Evolutionary conservation across 345 rosid species (phyloP).

Genomic region (Bretschneidera sinensis): DNA sequence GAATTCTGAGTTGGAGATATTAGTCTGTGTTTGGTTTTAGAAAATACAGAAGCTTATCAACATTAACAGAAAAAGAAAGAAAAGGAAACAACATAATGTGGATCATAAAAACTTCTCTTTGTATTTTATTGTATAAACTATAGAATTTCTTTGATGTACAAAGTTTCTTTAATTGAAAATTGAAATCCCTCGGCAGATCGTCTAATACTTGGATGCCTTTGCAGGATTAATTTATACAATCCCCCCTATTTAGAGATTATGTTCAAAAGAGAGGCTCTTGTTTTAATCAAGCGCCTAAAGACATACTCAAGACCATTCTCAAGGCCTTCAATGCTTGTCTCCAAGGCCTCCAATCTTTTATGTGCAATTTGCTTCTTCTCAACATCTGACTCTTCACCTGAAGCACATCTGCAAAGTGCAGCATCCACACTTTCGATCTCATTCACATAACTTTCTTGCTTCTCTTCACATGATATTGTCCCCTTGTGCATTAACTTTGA

Average conservation of each 20-base stretch:
- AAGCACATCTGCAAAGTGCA: constrained; percentile 13
- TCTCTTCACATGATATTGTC: constrained; percentile 27
- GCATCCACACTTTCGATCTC: constrained; percentile 42
- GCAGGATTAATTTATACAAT: neutral
- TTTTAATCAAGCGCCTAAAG: constrained; percentile 52
- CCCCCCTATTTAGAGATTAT: constrained; percentile 50
- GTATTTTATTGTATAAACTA: too few species aligned
- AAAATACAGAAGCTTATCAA: too few species aligned
- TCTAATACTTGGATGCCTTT: constrained; percentile 30
- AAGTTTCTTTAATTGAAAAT: too few species aligned
- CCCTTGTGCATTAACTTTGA: constrained; percentile 43
- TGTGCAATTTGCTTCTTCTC: neutral
- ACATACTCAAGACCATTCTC: constrained; percentile 51
- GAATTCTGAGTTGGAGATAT: too few species aligned
- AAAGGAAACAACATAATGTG: too few species aligned
- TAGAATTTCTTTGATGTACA: too few species aligned
- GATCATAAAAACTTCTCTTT: too few species aligned
- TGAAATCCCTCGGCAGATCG: too few species aligned
- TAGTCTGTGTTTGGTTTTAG: too few species aligned
- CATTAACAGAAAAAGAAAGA: too few species aligned
- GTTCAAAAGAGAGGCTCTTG: constrained; percentile 64
- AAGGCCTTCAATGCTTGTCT: constrained; percentile 34
- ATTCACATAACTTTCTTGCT: constrained; percentile 23
- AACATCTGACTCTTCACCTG: constrained; percentile 6
- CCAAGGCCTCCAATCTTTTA: constrained; percentile 41